Percentiles rank a stretch among this genome's conserved stretches.
These are phyloP conservation scores for Botrytis deweyae DNA, from an alignment of 2,329 filamentous ascomycete species.

Conservation along the genomic window DNA sequence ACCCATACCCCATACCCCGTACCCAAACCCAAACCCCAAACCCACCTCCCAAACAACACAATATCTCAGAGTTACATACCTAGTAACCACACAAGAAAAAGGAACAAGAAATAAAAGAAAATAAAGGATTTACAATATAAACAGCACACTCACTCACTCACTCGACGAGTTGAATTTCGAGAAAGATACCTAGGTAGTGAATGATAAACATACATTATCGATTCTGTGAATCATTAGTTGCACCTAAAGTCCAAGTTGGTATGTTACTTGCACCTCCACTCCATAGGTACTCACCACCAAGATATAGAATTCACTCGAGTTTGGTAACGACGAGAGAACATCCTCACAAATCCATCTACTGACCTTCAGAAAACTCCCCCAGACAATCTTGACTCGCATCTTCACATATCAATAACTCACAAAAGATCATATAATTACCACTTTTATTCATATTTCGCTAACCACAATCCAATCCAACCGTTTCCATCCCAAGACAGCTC, in stretches of 20 bases:
- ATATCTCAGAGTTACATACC: background rate
- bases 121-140: fast-evolving
- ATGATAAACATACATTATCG: background rate
- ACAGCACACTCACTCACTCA: no score
- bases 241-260: background rate
- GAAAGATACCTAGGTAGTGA: no score
- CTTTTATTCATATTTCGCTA: background rate
- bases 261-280: background rate
- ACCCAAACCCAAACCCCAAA: no score
- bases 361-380: no score
- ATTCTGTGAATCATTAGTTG: background rate
- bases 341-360: background rate
- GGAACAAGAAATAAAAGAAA: background rate
- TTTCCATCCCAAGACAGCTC: background rate
- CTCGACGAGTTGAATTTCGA: background rate
- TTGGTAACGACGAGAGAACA: no score
- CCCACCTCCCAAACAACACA: background rate
- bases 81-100: fast-evolving
- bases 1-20: no score
- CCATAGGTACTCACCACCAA: background rate
- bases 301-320: background rate
- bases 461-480: background rate
- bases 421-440: background rate
- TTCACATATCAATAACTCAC: background rate
- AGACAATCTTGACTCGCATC: background rate